Conservation (phyloP, 805 yeast species). For the Sugiyamaella smithiae region DNA sequence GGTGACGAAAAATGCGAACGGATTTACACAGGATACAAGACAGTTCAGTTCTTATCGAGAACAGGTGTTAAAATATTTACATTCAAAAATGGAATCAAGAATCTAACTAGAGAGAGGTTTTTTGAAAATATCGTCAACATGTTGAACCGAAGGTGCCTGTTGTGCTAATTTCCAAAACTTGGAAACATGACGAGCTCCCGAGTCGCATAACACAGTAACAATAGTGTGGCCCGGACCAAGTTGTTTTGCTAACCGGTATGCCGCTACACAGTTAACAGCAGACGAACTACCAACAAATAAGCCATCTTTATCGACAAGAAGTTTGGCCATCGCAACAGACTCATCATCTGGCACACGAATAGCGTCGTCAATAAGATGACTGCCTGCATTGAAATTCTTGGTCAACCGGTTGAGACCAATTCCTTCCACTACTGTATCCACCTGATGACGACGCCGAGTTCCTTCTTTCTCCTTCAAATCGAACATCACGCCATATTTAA, state of each 20-base stretch:
- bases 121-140: too few relatives aligned
- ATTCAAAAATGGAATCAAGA: too few relatives aligned
- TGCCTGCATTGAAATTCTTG: slow-evolving; percentile 71
- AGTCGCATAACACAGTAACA: slow-evolving; percentile 87
- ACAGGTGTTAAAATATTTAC: too few relatives aligned
- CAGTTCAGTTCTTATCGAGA: too few relatives aligned
- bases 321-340: slow-evolving; percentile 87
- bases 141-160: neutral
- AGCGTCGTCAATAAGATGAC: slow-evolving; percentile 69
- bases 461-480: slow-evolving; percentile 89
- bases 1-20: too few relatives aligned
- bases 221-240: slow-evolving; percentile 61
- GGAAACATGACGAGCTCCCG: slow-evolving; percentile 85
- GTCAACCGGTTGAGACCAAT: slow-evolving; percentile 89
- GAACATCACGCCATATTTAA: slow-evolving; percentile 91
- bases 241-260: slow-evolving; percentile 54
- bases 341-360: slow-evolving; percentile 74
- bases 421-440: slow-evolving; percentile 92
- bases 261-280: slow-evolving; percentile 93
- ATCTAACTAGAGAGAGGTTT: too few relatives aligned
- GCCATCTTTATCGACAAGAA: slow-evolving; percentile 77
- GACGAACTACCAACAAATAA: slow-evolving; percentile 88
- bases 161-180: slow-evolving; percentile 73
- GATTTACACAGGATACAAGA: too few relatives aligned
- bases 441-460: slow-evolving; percentile 90